Conservation (phyloP, 2,329 filamentous ascomycete genomes). For the Calonectria montana region DNA sequence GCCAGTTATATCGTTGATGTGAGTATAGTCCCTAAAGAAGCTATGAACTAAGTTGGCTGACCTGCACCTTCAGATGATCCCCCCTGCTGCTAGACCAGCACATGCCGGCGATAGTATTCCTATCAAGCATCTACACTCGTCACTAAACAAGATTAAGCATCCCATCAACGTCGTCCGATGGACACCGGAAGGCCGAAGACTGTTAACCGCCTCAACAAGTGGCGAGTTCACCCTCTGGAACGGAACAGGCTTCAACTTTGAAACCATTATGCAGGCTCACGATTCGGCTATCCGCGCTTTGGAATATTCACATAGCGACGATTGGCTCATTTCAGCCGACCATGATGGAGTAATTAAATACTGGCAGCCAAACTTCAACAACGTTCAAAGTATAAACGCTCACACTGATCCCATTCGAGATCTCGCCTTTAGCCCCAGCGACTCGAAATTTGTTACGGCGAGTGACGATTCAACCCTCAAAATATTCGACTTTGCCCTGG, state of each 20-base stretch:
- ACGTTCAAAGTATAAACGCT: conserved; percentile 93
- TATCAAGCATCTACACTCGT: conserved; percentile 97
- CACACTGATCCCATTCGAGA: conserved; percentile 92
- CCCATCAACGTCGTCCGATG: conserved; percentile 97
- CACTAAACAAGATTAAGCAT: conserved; percentile 97
- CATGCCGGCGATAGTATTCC: conserved; percentile 88
- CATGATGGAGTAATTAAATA: conserved; percentile 97
- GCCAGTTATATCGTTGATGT: conserved; percentile 92
- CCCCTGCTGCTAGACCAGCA: conserved; percentile 79
- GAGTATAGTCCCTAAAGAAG: conserved; percentile 47
- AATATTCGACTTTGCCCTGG: conserved; percentile 94
- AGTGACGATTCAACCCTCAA: conserved; percentile 94
- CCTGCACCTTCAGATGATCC: conserved; percentile 75
- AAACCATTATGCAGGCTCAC: conserved; percentile 98
- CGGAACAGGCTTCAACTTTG: conserved; percentile 98
- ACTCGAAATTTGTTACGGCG: conserved; percentile 95
- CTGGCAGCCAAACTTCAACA: conserved; percentile 99
- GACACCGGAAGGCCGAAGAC: conserved; percentile 93
- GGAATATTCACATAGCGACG: conserved; percentile 92
- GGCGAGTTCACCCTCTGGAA: conserved; percentile 99
- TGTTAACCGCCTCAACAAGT: conserved; percentile 94
- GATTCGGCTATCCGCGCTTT: conserved; percentile 86
- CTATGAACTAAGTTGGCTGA: conserved; percentile 33
- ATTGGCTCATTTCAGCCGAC: conserved; percentile 96
- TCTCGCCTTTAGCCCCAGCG: conserved; percentile 91